These are phyloP conservation scores for Solanum piurae DNA, from an alignment of 257 asterid species.

Conservation along the genomic window DNA sequence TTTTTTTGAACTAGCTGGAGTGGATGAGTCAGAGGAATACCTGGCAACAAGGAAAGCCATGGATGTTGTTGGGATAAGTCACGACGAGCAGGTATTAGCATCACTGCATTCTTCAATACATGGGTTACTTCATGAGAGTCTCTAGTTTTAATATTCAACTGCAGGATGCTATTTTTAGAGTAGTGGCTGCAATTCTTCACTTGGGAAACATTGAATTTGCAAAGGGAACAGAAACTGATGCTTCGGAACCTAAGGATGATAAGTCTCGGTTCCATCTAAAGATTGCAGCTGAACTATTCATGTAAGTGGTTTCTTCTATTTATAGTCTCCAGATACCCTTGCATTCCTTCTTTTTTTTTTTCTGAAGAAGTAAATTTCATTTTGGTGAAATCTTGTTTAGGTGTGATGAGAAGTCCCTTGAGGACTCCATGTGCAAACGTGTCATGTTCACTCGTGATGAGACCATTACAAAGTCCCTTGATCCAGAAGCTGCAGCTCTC, in stretches of 20 bases:
- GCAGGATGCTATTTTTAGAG: conserved; percentile 84
- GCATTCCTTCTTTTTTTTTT: background rate
- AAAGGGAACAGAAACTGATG: conserved; percentile 58
- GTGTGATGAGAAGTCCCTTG: conserved; percentile 72
- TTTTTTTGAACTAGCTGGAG: conserved; percentile 50
- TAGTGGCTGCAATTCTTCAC: conserved; percentile 86
- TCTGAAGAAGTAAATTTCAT: conserved; percentile 4
- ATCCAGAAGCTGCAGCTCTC: conserved; percentile 53
- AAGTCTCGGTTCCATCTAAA: conserved; percentile 62
- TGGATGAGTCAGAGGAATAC: conserved; percentile 74
- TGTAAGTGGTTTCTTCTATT: conserved; percentile 25
- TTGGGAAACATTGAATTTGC: conserved; percentile 73
- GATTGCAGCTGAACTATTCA: conserved; percentile 67
- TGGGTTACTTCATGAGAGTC: conserved; percentile 1
- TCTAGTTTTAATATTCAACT: conserved; percentile 8
- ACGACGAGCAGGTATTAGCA: conserved; percentile 60
- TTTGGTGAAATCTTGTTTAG: conserved; percentile 21
- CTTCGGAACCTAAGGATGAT: conserved; percentile 74
- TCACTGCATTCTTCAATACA: background rate
- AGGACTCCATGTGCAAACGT: conserved; percentile 77
- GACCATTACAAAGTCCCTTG: conserved; percentile 69
- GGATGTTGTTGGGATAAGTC: conserved; percentile 79
- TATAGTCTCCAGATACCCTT: background rate
- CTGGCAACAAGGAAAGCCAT: conserved; percentile 70
- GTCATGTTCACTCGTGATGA: conserved; percentile 90